These are phyloP conservation scores for Roridomyces roridus DNA, from an alignment of 768 basidiomycete genomes.

Conservation along the genomic window DNA sequence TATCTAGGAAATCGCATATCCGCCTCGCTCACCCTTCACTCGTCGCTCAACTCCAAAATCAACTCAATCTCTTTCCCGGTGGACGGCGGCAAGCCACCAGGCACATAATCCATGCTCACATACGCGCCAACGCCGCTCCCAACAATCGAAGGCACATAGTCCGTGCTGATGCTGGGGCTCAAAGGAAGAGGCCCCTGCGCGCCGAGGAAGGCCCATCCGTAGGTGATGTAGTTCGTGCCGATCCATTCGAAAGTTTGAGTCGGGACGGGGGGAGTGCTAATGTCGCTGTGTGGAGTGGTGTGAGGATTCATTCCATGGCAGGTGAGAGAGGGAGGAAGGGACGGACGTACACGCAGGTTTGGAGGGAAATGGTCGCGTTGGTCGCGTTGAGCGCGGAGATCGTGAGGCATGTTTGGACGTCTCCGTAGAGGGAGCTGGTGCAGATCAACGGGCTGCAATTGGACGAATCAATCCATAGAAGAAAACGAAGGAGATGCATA, in stretches of 20 bases:
- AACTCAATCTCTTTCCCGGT: background rate
- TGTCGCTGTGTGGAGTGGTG: background rate
- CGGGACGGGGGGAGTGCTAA: background rate
- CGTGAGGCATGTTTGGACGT: background rate
- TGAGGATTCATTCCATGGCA: background rate
- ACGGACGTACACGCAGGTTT: slow-evolving; percentile 1
- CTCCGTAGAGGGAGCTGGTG: background rate
- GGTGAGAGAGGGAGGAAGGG: background rate
- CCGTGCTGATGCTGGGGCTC: background rate
- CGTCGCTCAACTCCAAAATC: background rate
- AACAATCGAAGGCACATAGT: slow-evolving; percentile 1
- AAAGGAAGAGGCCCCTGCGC: background rate
- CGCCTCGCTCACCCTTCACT: background rate
- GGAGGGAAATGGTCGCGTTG: slow-evolving; percentile 4
- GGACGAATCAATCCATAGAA: too few relatives aligned
- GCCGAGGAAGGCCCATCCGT: slow-evolving; percentile 7
- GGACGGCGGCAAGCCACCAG: slow-evolving; percentile 3
- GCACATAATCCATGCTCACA: slow-evolving; percentile 3
- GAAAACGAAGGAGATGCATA: background rate
- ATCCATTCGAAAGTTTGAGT: slow-evolving; percentile 5
- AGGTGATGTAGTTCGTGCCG: background rate
- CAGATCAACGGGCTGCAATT: background rate
- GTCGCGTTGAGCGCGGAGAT: slow-evolving; percentile 5
- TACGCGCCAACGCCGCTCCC: background rate
- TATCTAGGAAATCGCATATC: too few relatives aligned